These are phyloP conservation scores for Juncus effusus DNA, from an alignment of 176 grass and related monocot species.

Conservation along the genomic window DNA sequence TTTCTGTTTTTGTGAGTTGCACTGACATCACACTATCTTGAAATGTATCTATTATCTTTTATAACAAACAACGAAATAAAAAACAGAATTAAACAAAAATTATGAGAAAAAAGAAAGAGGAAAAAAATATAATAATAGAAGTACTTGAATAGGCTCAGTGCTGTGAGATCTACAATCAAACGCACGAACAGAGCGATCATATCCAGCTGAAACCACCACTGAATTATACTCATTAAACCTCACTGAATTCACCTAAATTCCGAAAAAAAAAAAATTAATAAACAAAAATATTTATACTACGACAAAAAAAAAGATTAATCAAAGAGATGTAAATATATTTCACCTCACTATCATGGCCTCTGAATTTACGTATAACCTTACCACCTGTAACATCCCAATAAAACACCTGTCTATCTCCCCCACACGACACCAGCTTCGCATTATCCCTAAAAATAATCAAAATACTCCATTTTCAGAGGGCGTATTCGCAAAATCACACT, in stretches of 20 bases:
- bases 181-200: constrained; percentile 70
- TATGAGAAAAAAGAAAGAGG: too few relatives aligned
- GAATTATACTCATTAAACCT: constrained; percentile 85
- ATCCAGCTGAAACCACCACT: constrained; percentile 83
- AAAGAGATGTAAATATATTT: too few relatives aligned
- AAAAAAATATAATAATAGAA: not conserved
- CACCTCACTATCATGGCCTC: constrained; percentile 95
- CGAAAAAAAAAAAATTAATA: too few relatives aligned
- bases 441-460: constrained; percentile 51
- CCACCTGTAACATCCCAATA: constrained; percentile 86
- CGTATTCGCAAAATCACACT: constrained; percentile 2
- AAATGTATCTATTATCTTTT: constrained; percentile 85
- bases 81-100: constrained; percentile 6
- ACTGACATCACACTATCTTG: constrained; percentile 99
- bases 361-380: constrained; percentile 86
- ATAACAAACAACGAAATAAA: constrained; percentile 10
- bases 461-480: not conserved
- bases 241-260: constrained; percentile 70
- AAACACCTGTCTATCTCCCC: constrained; percentile 80
- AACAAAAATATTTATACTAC: too few relatives aligned
- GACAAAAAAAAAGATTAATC: too few relatives aligned
- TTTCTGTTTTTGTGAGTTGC: constrained; percentile 76
- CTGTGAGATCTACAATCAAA: constrained; percentile 97
- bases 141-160: constrained; percentile 86
- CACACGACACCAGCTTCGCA: constrained; percentile 79